phyloP scores from a whole-genome alignment of 345 rosid species.

The Sisymbrium altissimum region DNA sequence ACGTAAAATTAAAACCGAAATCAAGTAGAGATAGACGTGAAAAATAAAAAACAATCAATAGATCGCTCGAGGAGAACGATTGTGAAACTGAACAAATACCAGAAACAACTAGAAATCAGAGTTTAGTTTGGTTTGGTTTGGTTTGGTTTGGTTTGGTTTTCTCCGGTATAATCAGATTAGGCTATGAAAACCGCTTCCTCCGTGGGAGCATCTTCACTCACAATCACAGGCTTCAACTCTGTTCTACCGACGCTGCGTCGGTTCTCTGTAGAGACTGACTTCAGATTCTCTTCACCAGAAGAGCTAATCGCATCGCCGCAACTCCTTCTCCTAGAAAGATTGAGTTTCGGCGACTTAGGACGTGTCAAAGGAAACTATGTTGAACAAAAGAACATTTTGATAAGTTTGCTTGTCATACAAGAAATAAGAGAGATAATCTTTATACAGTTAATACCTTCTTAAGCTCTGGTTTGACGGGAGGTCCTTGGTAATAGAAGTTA shows the following conservation, averaged over 20 bases:
- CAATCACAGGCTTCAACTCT: constrained; percentile 1
- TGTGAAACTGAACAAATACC: not conserved
- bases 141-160: not conserved
- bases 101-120: not conserved
- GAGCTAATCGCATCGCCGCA: constrained; percentile 52
- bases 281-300: constrained; percentile 47
- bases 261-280: constrained; percentile 42
- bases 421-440: not conserved
- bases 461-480: constrained; percentile 71
- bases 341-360: constrained; percentile 62
- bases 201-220: constrained; percentile 2
- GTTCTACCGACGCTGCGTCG: constrained; percentile 54
- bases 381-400: not conserved
- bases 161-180: not conserved
- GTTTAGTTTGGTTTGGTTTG: not conserved
- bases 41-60: constrained; percentile 1
- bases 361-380: constrained; percentile 76
- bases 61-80: not conserved
- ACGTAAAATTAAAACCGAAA: constrained; percentile 20
- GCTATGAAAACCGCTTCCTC: not conserved
- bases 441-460: constrained; percentile 56
- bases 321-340: constrained; percentile 60
- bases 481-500: constrained; percentile 75
- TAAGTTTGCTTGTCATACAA: constrained; percentile 16
- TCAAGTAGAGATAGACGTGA: constrained; percentile 30